Evolutionary conservation across 805 yeast genomes (phyloP).

Genomic region (Isabelozyma rhagii): DNA sequence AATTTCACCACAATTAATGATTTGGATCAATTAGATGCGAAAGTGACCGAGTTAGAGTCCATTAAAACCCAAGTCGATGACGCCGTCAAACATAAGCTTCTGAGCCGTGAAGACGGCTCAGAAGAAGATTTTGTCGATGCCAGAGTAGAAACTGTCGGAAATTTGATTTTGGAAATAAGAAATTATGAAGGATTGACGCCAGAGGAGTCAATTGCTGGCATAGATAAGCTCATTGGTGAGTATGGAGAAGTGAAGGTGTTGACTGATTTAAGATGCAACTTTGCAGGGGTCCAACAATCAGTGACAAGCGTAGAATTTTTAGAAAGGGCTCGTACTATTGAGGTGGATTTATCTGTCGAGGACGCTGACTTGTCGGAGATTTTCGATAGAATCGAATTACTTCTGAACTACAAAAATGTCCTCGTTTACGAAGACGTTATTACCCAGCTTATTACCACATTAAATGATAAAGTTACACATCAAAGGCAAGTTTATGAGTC

Average conservation of each 20-base stretch:
- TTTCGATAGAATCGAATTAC: not conserved
- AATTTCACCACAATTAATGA: slow-evolving; percentile 33
- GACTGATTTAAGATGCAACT: slow-evolving; percentile 6
- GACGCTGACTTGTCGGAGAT: slow-evolving; percentile 1
- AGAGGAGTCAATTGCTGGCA: not conserved
- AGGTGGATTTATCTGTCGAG: not conserved
- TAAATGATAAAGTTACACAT: slow-evolving; percentile 4
- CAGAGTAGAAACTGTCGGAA: slow-evolving; percentile 1
- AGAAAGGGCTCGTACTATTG: slow-evolving; percentile 3
- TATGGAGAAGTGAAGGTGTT: slow-evolving; percentile 14
- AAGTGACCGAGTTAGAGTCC: slow-evolving; percentile 21
- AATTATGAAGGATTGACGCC: not conserved
- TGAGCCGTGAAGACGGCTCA: not conserved
- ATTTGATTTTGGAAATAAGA: not conserved
- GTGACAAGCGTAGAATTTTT: slow-evolving; percentile 3
- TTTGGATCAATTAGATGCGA: slow-evolving; percentile 23
- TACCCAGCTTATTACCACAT: not conserved
- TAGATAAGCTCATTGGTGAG: slow-evolving; percentile 8
- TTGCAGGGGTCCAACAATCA: slow-evolving; percentile 1
- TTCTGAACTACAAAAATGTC: not conserved
- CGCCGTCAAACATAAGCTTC: slow-evolving; percentile 4
- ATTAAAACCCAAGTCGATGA: slow-evolving; percentile 3
- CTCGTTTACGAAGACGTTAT: slow-evolving; percentile 1
- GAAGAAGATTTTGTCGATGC: slow-evolving; percentile 1
- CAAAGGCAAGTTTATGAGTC: slow-evolving; percentile 6